Percentiles rank a stretch among this genome's conserved stretches.
Conservation (phyloP, 768 basidiomycete species). For the Lactarius tabidus region DNA sequence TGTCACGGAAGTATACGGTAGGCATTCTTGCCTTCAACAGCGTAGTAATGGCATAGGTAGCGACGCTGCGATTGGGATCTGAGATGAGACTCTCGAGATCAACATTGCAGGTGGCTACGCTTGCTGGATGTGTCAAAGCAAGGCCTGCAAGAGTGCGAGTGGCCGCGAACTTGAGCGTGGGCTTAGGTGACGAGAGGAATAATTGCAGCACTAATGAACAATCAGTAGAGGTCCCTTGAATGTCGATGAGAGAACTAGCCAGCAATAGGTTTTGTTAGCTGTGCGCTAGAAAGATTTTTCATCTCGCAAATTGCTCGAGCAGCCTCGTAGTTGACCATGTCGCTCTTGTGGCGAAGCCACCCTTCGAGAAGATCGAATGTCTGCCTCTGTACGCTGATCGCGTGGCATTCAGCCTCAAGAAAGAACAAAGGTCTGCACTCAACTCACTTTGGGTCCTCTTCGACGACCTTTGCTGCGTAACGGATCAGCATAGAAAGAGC, state of each 20-base stretch:
- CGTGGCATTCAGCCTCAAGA: constrained; percentile 7
- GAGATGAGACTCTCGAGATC: constrained; percentile 97
- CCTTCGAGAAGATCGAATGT: constrained; percentile 93
- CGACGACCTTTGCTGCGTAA: constrained; percentile 97
- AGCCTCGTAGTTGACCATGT: constrained; percentile 99
- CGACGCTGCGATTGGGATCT: constrained; percentile 92
- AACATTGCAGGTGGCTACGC: constrained; percentile 89
- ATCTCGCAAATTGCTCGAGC: constrained; percentile 97
- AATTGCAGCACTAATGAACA: constrained; percentile 75
- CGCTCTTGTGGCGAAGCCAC: constrained; percentile 96
- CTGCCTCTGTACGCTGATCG: constrained; percentile 74
- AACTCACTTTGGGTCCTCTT: constrained; percentile 95
- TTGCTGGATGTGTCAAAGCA: constrained; percentile 78
- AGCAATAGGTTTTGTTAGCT: constrained; percentile 83
- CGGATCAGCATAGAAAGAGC: constrained; percentile 98
- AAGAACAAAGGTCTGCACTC: background rate
- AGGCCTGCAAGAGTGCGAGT: constrained; percentile 91
- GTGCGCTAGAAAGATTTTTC: constrained; percentile 72
- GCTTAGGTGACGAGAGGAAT: constrained; percentile 93
- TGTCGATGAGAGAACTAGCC: constrained; percentile 47
- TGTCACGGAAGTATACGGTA: background rate
- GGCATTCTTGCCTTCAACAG: constrained; percentile 71
- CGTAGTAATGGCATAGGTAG: constrained; percentile 98
- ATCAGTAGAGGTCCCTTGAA: background rate
- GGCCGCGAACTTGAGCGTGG: constrained; percentile 94